A percentile compares a stretch with the other conserved stretches of the same genome.
Evolutionary conservation across 768 basidiomycete species (phyloP).

Genomic region (Daedaleopsis nitida): DNA sequence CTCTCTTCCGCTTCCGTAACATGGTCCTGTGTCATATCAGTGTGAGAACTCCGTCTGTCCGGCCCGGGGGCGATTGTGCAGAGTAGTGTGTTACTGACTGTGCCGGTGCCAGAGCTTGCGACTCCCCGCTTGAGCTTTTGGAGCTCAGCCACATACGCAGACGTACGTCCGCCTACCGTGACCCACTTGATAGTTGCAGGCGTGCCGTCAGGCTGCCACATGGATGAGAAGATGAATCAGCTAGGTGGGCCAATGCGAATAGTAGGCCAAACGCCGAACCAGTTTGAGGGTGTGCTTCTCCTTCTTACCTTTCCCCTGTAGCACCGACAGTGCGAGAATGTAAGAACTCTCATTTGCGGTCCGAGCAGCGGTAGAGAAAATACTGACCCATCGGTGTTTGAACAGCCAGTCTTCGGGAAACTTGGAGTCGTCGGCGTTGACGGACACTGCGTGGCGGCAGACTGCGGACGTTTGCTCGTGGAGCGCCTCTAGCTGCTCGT

Average conservation of each 20-base stretch:
- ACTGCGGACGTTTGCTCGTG: constrained; percentile 57
- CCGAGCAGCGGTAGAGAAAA: no score
- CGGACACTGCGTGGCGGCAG: constrained; percentile 61
- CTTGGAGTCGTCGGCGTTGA: constrained; percentile 66
- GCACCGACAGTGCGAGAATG: constrained; percentile 5
- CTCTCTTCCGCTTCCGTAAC: constrained; percentile 20
- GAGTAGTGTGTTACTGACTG: no score
- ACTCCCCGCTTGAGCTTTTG: constrained; percentile 39
- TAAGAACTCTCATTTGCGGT: neutral
- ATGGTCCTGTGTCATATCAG: constrained; percentile 4
- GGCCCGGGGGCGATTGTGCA: neutral
- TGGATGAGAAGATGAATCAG: neutral
- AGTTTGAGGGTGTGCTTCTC: constrained; percentile 47
- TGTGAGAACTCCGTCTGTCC: neutral
- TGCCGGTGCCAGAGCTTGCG: no score
- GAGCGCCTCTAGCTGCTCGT: constrained; percentile 49
- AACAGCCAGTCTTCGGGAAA: constrained; percentile 74
- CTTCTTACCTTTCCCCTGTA: constrained; percentile 62
- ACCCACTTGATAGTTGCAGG: constrained; percentile 75
- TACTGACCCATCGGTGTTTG: constrained; percentile 64
- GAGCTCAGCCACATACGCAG: constrained; percentile 68
- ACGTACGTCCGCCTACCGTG: constrained; percentile 77
- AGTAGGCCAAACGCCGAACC: constrained; percentile 42
- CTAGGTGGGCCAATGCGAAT: no score
- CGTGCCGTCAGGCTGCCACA: constrained; percentile 59